A percentile compares a stretch with the other conserved stretches of the same genome.
phyloP scores from a whole-genome alignment of 2,329 filamentous ascomycete genomes.

The Metarhizium guizhouense region DNA sequence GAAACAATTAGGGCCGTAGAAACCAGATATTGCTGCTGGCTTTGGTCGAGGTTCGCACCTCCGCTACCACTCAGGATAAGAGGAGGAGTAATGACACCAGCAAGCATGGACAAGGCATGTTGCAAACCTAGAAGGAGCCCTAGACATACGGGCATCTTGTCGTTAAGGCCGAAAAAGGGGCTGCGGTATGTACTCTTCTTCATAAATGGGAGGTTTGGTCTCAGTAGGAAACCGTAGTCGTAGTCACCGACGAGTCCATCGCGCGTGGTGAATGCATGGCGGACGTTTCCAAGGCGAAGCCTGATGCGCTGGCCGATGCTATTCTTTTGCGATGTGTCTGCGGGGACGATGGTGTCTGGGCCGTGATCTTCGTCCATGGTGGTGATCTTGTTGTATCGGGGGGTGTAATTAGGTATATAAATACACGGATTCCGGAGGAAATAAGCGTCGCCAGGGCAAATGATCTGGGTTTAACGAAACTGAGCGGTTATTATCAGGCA shows the following conservation, averaged over 20 bases:
- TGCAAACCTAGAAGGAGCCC: conserved; percentile 70
- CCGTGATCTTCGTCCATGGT: conserved; percentile 49
- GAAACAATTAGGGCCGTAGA: conserved; percentile 73
- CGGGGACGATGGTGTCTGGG: conserved; percentile 39
- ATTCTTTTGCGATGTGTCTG: conserved; percentile 23
- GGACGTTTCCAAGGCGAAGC: conserved; percentile 13
- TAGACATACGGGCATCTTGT: conserved; percentile 66
- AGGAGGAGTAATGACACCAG: conserved; percentile 68
- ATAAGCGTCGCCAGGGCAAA: background rate
- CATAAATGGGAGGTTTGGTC: conserved; percentile 74
- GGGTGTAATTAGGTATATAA: background rate
- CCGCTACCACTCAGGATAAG: conserved; percentile 56
- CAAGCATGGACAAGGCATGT: conserved; percentile 69
- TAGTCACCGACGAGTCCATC: conserved; percentile 77
- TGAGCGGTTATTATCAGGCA: conserved; percentile 12
- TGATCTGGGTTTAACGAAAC: background rate
- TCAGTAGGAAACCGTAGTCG: conserved; percentile 85
- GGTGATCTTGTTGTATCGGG: background rate
- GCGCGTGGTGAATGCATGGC: conserved; percentile 41
- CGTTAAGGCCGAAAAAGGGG: conserved; percentile 79
- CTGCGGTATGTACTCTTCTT: conserved; percentile 41
- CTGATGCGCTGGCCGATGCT: conserved; percentile 15
- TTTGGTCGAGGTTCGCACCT: conserved; percentile 53
- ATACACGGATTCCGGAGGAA: background rate
- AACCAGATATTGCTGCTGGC: conserved; percentile 66